These are phyloP conservation scores for Aspergillus campestris DNA, from an alignment of 495 filamentous ascomycete genomes.

Conservation along the genomic window DNA sequence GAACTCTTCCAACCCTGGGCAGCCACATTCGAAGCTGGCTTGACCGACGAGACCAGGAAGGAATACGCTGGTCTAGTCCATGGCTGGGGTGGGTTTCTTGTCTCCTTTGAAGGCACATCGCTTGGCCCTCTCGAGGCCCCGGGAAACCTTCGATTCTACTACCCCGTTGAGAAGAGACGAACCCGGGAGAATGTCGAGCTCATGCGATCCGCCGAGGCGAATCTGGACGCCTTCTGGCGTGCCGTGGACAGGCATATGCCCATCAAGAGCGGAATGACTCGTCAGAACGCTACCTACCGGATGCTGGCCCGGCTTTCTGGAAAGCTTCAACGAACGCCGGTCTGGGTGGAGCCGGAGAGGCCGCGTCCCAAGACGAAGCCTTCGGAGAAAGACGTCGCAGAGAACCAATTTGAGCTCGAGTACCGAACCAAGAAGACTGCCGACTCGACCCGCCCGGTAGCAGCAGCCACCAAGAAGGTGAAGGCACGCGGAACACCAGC, in stretches of 20 bases:
- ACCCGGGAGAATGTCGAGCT: conserved; percentile 32
- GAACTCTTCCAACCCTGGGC: conserved; percentile 41
- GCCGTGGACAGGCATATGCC: conserved; percentile 13
- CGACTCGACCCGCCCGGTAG: too few species aligned
- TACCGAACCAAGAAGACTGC: neutral
- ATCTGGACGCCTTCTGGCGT: conserved; percentile 44
- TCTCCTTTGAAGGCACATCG: too few species aligned
- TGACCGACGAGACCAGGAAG: conserved; percentile 15
- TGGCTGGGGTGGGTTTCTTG: too few species aligned
- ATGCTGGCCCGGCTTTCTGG: conserved; percentile 23
- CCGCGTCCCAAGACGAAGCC: conserved; percentile 4
- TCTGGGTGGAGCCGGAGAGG: conserved; percentile 35
- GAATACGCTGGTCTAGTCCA: conserved; percentile 7
- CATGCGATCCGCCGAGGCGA: conserved; percentile 35
- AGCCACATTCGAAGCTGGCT: conserved; percentile 18
- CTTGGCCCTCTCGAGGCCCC: conserved; percentile 13
- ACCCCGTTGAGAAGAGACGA: conserved; percentile 39
- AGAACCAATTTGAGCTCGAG: conserved; percentile 12
- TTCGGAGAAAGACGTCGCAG: conserved; percentile 6
- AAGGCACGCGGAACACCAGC: conserved; percentile 35
- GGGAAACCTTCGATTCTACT: conserved; percentile 25
- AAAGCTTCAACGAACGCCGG: conserved; percentile 37
- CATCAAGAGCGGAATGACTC: conserved; percentile 3
- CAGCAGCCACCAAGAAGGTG: conserved; percentile 27
- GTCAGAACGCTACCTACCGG: conserved; percentile 8